A percentile compares a stretch with the other conserved stretches of the same genome.
phyloP scores from a whole-genome alignment of 1,284 basidiomycete genomes.

The Cutaneotrichosporon mucoides region DNA sequence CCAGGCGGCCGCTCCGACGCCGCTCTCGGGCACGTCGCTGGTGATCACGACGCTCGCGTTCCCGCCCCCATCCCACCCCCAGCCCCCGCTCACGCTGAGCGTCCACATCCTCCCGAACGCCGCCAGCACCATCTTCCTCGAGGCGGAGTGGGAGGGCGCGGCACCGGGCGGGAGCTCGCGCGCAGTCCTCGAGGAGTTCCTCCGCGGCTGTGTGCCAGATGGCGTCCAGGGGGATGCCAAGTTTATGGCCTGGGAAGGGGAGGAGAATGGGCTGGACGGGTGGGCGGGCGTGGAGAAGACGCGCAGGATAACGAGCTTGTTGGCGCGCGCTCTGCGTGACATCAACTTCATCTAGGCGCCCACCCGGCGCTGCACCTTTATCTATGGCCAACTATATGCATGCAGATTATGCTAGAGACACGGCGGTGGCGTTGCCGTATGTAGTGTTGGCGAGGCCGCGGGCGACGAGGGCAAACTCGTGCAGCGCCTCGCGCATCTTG shows the following conservation, averaged over 20 bases:
- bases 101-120: conserved; percentile 33
- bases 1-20: conserved; percentile 29
- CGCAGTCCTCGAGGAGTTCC: conserved; percentile 26
- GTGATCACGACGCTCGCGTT: conserved; percentile 32
- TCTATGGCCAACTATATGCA: not conserved
- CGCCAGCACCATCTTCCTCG: conserved; percentile 36
- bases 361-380: no score
- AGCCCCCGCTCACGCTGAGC: conserved; percentile 24
- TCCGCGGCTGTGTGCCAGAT: conserved; percentile 36
- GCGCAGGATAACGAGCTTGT: conserved; percentile 14
- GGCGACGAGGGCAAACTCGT: conserved; percentile 50
- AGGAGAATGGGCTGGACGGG: conserved; percentile 9
- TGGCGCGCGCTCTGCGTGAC: conserved; percentile 17
- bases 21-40: conserved; percentile 32
- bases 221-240: conserved; percentile 20
- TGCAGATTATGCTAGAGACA: conserved; percentile 6
- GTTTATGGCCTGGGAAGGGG: conserved; percentile 16
- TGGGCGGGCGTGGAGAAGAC: conserved; percentile 27
- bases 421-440: conserved; percentile 48
- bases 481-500: conserved; percentile 49
- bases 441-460: conserved; percentile 47
- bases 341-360: conserved; percentile 11
- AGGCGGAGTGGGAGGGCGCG: conserved; percentile 31
- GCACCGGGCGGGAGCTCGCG: not conserved
- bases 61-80: conserved; percentile 23